Conservation (phyloP, 768 basidiomycete species). For the Hericium rajendrae region DNA sequence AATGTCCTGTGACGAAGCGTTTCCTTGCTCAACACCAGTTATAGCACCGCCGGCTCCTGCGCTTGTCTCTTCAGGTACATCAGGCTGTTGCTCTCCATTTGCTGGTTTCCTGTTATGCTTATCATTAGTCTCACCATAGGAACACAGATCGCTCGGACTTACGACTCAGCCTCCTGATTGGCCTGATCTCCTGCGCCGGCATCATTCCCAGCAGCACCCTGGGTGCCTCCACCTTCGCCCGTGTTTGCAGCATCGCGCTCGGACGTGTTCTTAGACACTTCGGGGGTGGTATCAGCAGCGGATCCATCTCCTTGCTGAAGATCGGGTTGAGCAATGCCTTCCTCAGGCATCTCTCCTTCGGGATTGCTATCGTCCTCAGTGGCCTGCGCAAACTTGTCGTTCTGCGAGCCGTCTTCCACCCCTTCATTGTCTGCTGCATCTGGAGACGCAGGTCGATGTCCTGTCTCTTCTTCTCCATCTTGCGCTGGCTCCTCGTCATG, state of each 20-base stretch:
- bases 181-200: conserved; percentile 2
- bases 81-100: not conserved
- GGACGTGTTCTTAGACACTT: not conserved
- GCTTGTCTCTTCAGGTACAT: conserved; percentile 1
- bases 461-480: conserved; percentile 10
- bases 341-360: conserved; percentile 29
- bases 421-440: not conserved
- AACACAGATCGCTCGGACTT: not conserved
- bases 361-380: conserved; percentile 29
- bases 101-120: not conserved
- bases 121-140: not conserved
- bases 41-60: conserved; percentile 22
- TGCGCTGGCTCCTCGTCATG: conserved; percentile 9
- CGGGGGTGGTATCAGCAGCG: conserved; percentile 4
- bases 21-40: conserved; percentile 36
- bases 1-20: conserved; percentile 24
- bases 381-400: conserved; percentile 11
- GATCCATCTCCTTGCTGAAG: conserved; percentile 22
- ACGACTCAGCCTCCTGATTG: not conserved
- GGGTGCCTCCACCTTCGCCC: not conserved
- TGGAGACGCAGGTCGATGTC: not conserved
- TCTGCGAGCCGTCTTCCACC: not conserved
- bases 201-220: conserved; percentile 2
- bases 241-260: not conserved
- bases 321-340: conserved; percentile 28